Conservation (phyloP, 352 stramenopile species). For the Peronospora farinosa region DNA sequence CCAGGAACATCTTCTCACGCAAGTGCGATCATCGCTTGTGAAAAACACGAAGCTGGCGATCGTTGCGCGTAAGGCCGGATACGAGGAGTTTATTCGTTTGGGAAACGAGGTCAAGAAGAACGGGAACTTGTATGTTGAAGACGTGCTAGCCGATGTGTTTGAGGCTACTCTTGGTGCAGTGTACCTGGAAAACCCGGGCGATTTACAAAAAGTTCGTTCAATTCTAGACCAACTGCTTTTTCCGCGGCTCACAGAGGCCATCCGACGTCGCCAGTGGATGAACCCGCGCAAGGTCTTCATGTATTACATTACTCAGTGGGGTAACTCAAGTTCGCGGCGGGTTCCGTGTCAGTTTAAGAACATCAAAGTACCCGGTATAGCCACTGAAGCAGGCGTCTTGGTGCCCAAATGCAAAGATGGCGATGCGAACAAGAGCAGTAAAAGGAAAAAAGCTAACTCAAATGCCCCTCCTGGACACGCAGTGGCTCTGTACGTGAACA, state of each 20-base stretch:
- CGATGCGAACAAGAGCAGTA: slow-evolving; percentile 9
- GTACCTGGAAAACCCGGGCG: slow-evolving; percentile 60
- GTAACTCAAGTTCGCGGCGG: slow-evolving; percentile 17
- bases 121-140: slow-evolving; percentile 60
- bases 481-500: slow-evolving; percentile 66
- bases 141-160: slow-evolving; percentile 77
- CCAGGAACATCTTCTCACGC: slow-evolving; percentile 72
- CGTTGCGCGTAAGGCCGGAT: slow-evolving; percentile 50
- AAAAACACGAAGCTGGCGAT: slow-evolving; percentile 75
- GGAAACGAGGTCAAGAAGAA: slow-evolving; percentile 53
- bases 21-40: slow-evolving; percentile 74
- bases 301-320: slow-evolving; percentile 61
- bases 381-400: slow-evolving; percentile 14
- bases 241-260: slow-evolving; percentile 61
- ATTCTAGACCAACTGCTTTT: slow-evolving; percentile 65
- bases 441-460: slow-evolving; percentile 23
- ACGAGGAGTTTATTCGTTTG: slow-evolving; percentile 68
- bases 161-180: slow-evolving; percentile 71
- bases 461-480: slow-evolving; percentile 33
- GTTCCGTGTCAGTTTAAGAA: slow-evolving; percentile 53
- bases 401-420: slow-evolving; percentile 21
- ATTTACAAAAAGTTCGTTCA: slow-evolving; percentile 49
- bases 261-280: slow-evolving; percentile 79
- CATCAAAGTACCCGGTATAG: slow-evolving; percentile 22
- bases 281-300: slow-evolving; percentile 62